Percentiles rank a stretch among this genome's conserved stretches.
phyloP scores from a whole-genome alignment of 2,329 filamentous ascomycete species.

The Dendryphion nanum region DNA sequence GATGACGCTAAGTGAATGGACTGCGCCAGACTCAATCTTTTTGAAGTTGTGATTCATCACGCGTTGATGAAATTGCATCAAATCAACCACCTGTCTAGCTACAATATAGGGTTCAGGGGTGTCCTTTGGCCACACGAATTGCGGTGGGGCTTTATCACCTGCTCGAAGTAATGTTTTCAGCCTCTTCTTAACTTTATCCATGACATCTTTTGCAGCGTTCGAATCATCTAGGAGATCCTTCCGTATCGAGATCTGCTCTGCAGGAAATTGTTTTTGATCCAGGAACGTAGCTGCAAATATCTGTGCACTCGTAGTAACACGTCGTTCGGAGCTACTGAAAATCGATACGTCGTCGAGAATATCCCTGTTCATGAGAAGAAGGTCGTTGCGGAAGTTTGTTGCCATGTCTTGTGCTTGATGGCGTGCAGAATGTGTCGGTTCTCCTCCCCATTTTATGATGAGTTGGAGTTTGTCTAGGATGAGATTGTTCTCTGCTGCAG shows the following conservation, averaged over 20 bases:
- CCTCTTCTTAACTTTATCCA: slow-evolving; percentile 99
- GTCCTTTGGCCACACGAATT: slow-evolving; percentile 96
- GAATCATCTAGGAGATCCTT: slow-evolving; percentile 97
- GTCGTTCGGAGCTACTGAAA: slow-evolving; percentile 91
- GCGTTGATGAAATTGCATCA: slow-evolving; percentile 95
- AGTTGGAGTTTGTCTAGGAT: slow-evolving; percentile 94
- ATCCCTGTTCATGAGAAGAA: slow-evolving; percentile 88
- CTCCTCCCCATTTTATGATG: slow-evolving; percentile 98
- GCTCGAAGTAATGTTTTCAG: slow-evolving; percentile 88
- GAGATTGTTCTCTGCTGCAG: slow-evolving; percentile 87
- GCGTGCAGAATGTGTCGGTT: slow-evolving; percentile 93
- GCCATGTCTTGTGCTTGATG: slow-evolving; percentile 96
- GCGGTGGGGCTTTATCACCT: slow-evolving; percentile 87
- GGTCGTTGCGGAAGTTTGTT: slow-evolving; percentile 91
- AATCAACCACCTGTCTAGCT: slow-evolving; percentile 83
- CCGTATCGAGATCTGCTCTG: slow-evolving; percentile 84
- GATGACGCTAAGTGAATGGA: slow-evolving; percentile 57
- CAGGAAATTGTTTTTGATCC: slow-evolving; percentile 77
- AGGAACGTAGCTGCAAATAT: slow-evolving; percentile 93
- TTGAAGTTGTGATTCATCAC: slow-evolving; percentile 95
- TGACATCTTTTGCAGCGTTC: slow-evolving; percentile 97
- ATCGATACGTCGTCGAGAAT: slow-evolving; percentile 90
- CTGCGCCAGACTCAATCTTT: slow-evolving; percentile 68
- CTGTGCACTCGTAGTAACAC: slow-evolving; percentile 93
- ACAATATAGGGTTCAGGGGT: slow-evolving; percentile 94